Evolutionary conservation across 176 grass and related monocot genomes (phyloP).

Genomic region (Microstegium vimineum): DNA sequence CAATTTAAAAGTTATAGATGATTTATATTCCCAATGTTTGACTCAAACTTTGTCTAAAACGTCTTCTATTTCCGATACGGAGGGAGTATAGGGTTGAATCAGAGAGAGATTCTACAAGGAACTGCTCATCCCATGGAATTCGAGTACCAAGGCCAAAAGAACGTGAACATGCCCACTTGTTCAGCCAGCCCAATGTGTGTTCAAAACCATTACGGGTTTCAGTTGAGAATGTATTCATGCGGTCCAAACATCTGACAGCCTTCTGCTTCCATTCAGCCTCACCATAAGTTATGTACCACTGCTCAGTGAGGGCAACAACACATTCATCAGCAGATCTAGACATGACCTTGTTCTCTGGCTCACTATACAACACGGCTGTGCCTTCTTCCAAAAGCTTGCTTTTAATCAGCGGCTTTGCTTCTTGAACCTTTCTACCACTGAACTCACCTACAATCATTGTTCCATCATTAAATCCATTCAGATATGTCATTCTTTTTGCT

Average conservation of each 20-base stretch:
- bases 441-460: slow-evolving; percentile 74
- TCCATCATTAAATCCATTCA: slow-evolving; percentile 83
- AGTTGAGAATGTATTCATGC: slow-evolving; percentile 62
- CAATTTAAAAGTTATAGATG: too few relatives aligned
- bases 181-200: slow-evolving; percentile 75
- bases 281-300: slow-evolving; percentile 87
- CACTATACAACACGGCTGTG: slow-evolving; percentile 52
- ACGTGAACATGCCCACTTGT: slow-evolving; percentile 73
- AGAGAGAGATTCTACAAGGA: slow-evolving; percentile 77
- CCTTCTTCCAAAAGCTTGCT: slow-evolving; percentile 57
- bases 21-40: too few relatives aligned
- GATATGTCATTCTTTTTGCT: slow-evolving; percentile 71
- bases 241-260: slow-evolving; percentile 52
- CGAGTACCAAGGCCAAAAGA: slow-evolving; percentile 80
- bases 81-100: slow-evolving; percentile 86
- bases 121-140: slow-evolving; percentile 78
- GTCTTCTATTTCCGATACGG: too few relatives aligned
- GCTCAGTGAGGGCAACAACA: slow-evolving; percentile 73
- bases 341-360: slow-evolving; percentile 79
- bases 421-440: slow-evolving; percentile 58
- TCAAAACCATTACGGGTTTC: slow-evolving; percentile 67
- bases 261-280: slow-evolving; percentile 67
- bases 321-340: slow-evolving; percentile 84
- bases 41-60: too few relatives aligned
- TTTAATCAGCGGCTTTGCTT: slow-evolving; percentile 72